Evolutionary conservation across 1,139 yeast genomes (phyloP), one percentile per base, ranked within the genome.

Genomic region (Williopsis jadinii): DNA sequence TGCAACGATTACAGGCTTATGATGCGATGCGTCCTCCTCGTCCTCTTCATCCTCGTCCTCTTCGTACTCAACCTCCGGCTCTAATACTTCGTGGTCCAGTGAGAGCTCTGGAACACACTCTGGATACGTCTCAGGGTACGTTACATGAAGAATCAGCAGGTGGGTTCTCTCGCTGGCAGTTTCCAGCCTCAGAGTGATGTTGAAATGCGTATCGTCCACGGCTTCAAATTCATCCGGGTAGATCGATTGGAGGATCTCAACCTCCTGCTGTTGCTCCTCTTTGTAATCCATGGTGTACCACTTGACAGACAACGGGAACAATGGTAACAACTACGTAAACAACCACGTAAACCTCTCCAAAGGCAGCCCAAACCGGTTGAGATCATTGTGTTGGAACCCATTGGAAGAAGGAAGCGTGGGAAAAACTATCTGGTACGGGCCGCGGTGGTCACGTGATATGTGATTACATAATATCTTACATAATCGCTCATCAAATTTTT

Each of bases 171-270:
- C 75, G 6, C 78, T 65, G 11, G 68, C 66, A 1, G 90, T 79
- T 51, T 86, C 95, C 34, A 85, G 66, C 15, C 58, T 48, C 8
- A 77, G 51, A 36, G 64, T 63, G 37, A 81, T 71, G 34, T 68
- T 61, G 52, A 74, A 80, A 34, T 69, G 66, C 0, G 68, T 63
- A 9, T 73, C 62, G 28, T 68, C 57, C 35, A 63, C 58, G 34
- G 59, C 49, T 24, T 59, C 65, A 34, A 92, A 64, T 60, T 92
- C 97, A 60, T 88, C 97, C 3, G 97, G 97, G 59, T 90, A 92
- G 45, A 92, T 92, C 24, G 95, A 82, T 60, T 85, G 82, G 46
- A 92, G 71, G 33, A 88, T 87, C 61, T 85, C 95, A 36, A 86
- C 62, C 59, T 86, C 95, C 61, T 85, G 92, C 32, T 58, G 59